phyloP scores from a whole-genome alignment of 1,284 basidiomycete species.

The Golubevia sp. region DNA sequence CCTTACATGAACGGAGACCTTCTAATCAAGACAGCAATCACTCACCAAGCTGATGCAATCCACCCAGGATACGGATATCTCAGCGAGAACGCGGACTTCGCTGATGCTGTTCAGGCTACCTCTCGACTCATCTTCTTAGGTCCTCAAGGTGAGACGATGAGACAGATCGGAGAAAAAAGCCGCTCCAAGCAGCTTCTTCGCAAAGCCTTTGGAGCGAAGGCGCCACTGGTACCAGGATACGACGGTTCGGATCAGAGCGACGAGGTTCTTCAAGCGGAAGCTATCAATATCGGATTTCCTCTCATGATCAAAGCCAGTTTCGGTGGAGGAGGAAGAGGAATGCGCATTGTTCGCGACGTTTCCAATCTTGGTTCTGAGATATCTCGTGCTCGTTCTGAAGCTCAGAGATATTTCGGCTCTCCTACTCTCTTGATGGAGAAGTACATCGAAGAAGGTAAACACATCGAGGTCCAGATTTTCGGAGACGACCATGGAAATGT shows the following conservation, averaged over 20 bases:
- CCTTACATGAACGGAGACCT: conserved; percentile 25
- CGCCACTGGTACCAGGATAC: conserved; percentile 32
- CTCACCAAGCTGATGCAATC: conserved; percentile 63
- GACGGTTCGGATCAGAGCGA: conserved; percentile 7
- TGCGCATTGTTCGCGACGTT: conserved; percentile 11
- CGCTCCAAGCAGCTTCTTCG: conserved; percentile 19
- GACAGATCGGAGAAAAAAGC: conserved; percentile 2
- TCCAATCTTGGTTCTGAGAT: not conserved
- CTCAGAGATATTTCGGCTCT: not conserved
- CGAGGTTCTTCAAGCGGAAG: not conserved
- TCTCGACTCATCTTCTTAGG: conserved; percentile 24
- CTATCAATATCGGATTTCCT: conserved; percentile 16
- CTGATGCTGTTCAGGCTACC: conserved; percentile 8
- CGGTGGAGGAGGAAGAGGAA: conserved; percentile 29
- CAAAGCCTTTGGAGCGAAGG: conserved; percentile 13
- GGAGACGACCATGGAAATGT: conserved; percentile 69
- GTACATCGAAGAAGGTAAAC: not conserved
- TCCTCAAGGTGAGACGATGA: conserved; percentile 16
- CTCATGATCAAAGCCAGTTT: conserved; percentile 28
- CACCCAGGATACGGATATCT: conserved; percentile 15
- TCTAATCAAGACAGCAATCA: conserved; percentile 65
- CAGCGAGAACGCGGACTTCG: conserved; percentile 64
- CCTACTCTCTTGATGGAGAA: not conserved
- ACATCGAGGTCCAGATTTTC: conserved; percentile 72
- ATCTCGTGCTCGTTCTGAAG: not conserved